Conservation (phyloP, 345 rosid species). For the Syzygium jambos region DNA sequence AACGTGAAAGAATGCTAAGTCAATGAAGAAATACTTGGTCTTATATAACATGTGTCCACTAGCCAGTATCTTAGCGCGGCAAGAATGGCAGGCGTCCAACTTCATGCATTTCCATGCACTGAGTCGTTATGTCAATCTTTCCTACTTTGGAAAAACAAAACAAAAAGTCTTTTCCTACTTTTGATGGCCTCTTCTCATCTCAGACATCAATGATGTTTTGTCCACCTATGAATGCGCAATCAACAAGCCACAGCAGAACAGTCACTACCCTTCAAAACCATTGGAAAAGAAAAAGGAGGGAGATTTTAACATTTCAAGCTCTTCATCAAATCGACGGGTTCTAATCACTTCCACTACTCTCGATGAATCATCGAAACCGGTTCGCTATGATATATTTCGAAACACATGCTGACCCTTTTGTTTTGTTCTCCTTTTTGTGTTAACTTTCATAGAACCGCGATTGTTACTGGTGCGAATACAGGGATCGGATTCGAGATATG, state of each 20-base stretch:
- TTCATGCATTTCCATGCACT: not conserved
- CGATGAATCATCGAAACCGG: too few species aligned
- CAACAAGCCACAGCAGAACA: not conserved
- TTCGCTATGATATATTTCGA: not conserved
- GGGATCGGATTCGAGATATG: conserved; percentile 11
- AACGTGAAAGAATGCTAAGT: too few species aligned
- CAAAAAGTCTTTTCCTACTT: too few species aligned
- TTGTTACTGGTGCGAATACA: not conserved
- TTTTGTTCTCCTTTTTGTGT: too few species aligned
- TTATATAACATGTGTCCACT: too few species aligned
- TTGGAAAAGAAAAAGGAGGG: not conserved
- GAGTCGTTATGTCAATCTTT: not conserved
- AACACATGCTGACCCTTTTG: not conserved
- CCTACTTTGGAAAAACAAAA: too few species aligned
- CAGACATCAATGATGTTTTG: too few species aligned
- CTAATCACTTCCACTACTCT: not conserved
- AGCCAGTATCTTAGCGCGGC: not conserved
- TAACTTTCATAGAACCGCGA: not conserved
- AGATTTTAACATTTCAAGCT: not conserved
- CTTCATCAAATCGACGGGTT: not conserved
- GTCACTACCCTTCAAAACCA: not conserved
- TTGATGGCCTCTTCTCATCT: too few species aligned
- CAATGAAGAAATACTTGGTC: too few species aligned
- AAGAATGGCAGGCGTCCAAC: not conserved
- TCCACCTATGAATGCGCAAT: not conserved